Percentiles rank a stretch among this genome's conserved stretches.
Conservation (phyloP, 1,284 basidiomycete genomes). For the Inonotus obliquus region DNA sequence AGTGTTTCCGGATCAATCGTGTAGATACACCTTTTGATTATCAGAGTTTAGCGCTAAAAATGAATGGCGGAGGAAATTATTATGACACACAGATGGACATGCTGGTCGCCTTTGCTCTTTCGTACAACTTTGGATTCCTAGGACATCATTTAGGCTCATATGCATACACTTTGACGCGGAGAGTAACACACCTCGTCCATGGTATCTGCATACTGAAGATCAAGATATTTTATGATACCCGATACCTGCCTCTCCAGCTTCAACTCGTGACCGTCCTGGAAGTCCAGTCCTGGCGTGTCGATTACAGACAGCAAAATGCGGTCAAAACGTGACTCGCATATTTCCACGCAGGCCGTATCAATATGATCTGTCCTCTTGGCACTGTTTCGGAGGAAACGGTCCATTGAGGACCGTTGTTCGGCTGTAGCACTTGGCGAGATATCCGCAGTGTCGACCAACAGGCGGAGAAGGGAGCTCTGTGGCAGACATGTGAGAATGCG, state of each 20-base stretch:
- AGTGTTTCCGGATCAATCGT: slow-evolving; percentile 75
- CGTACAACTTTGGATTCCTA: slow-evolving; percentile 82
- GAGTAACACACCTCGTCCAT: slow-evolving; percentile 64
- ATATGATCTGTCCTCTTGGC: slow-evolving; percentile 57
- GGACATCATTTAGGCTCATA: slow-evolving; percentile 9
- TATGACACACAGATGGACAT: slow-evolving; percentile 69
- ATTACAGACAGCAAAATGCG: slow-evolving; percentile 69
- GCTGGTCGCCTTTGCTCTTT: slow-evolving; percentile 78
- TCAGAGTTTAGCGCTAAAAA: slow-evolving; percentile 8
- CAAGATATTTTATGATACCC: slow-evolving; percentile 65
- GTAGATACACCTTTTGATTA: slow-evolving; percentile 63
- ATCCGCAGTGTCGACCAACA: slow-evolving; percentile 72
- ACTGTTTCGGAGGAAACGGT: slow-evolving; percentile 52
- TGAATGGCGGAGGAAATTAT: slow-evolving; percentile 1
- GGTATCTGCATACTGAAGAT: slow-evolving; percentile 74
- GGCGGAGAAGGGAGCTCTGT: slow-evolving; percentile 59
- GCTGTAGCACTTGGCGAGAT: slow-evolving; percentile 63
- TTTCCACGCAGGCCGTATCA: slow-evolving; percentile 64
- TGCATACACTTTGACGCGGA: background rate
- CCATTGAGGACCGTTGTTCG: slow-evolving; percentile 60
- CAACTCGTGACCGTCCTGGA: slow-evolving; percentile 62
- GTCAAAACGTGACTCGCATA: slow-evolving; percentile 75
- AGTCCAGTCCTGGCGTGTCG: slow-evolving; percentile 79
- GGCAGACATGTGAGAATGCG: background rate
- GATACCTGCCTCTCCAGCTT: slow-evolving; percentile 73